Conservation (phyloP, 2,329 filamentous ascomycete genomes). For the Cordyceps cicadae region DNA sequence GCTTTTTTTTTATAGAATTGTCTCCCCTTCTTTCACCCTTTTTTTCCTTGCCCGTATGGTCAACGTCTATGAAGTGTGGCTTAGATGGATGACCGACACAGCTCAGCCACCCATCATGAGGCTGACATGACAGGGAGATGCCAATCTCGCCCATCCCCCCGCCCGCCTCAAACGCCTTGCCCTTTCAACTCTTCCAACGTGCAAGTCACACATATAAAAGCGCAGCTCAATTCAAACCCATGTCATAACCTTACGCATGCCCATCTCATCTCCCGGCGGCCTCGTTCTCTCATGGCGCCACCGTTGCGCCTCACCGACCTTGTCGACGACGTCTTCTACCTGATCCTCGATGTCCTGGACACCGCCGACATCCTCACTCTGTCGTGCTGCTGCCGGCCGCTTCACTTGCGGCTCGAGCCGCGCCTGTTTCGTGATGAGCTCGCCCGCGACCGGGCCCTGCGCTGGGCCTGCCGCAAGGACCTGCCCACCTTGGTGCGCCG, state of each 20-base stretch:
- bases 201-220: neutral
- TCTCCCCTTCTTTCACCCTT: neutral
- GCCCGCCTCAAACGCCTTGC: neutral
- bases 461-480: constrained; percentile 5
- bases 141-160: neutral
- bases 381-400: neutral
- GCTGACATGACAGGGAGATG: neutral
- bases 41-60: neutral
- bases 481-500: neutral
- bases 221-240: neutral
- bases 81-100: neutral
- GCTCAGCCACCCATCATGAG: neutral
- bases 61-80: neutral
- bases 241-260: neutral
- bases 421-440: neutral
- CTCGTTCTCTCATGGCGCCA: neutral
- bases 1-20: neutral
- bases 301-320: neutral
- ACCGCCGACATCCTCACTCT: neutral
- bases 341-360: neutral
- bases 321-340: neutral
- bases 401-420: neutral
- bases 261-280: neutral
- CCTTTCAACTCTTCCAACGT: neutral
- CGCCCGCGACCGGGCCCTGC: neutral